Conservation (phyloP, 192 early-diverging fungal species). For the Obelidium mucronatum region DNA sequence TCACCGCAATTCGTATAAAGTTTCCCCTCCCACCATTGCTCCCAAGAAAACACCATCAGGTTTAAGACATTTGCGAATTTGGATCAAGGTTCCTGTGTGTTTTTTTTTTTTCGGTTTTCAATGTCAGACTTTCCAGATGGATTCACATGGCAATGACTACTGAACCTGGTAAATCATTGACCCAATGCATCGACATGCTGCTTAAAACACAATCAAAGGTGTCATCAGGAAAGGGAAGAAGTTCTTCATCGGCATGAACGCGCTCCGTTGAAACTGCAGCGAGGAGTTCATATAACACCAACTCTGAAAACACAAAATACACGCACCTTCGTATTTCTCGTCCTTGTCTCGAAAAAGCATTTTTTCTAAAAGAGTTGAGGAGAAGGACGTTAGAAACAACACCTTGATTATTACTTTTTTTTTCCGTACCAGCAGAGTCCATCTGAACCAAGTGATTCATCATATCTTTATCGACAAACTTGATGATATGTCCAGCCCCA, state of each 20-base stretch:
- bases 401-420: too few relatives aligned
- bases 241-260: conserved; percentile 85
- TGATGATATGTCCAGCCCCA: conserved; percentile 87
- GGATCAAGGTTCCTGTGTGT: conserved; percentile 73
- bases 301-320: not conserved
- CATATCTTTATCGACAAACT: conserved; percentile 82
- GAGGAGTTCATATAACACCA: not conserved
- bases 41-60: conserved; percentile 94
- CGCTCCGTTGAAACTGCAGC: conserved; percentile 74
- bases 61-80: conserved; percentile 80
- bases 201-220: conserved; percentile 89
- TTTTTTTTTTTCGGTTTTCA: not conserved
- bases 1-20: conserved; percentile 90
- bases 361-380: conserved; percentile 37
- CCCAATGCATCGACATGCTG: conserved; percentile 90
- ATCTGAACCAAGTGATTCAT: conserved; percentile 86
- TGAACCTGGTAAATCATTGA: conserved; percentile 89
- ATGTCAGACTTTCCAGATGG: not conserved
- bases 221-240: conserved; percentile 79
- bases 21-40: conserved; percentile 94
- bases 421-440: conserved; percentile 77
- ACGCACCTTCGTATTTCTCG: conserved; percentile 39
- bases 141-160: not conserved
- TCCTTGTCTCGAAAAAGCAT: conserved; percentile 63
- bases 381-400: not conserved